Percentiles rank a stretch among this genome's conserved stretches.
These are phyloP conservation scores for Aspergillus sp. DNA, from an alignment of 2,329 filamentous ascomycete species.

Conservation along the genomic window DNA sequence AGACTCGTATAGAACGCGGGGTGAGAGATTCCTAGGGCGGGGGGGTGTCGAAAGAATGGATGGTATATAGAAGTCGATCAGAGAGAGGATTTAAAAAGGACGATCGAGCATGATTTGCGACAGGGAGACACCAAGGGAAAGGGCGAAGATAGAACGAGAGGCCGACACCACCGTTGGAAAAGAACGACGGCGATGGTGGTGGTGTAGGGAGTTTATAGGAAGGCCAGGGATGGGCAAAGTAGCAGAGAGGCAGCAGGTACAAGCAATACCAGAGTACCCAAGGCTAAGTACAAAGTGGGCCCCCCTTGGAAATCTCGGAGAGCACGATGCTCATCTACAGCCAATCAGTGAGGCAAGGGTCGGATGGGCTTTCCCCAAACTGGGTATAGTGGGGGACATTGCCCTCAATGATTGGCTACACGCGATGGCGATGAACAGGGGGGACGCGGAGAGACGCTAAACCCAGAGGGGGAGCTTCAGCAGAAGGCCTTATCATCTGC, in stretches of 20 bases:
- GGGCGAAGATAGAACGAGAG: not conserved
- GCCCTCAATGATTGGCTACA: constrained; percentile 8
- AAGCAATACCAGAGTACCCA: not conserved
- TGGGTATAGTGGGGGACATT: not conserved
- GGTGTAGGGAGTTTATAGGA: constrained; percentile 10
- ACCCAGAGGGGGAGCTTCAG: constrained; percentile 37
- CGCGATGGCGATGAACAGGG: constrained; percentile 9
- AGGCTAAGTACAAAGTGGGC: not conserved
- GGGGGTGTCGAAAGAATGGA: not conserved
- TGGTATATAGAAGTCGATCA: not conserved
- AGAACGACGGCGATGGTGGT: not conserved
- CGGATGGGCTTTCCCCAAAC: constrained; percentile 2
- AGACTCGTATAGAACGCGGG: not conserved
- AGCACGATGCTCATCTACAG: not conserved
- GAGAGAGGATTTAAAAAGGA: not conserved
- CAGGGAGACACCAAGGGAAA: not conserved
- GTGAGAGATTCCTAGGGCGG: not conserved
- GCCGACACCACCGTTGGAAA: not conserved
- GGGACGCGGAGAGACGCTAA: constrained; percentile 16
- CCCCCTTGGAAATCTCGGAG: not conserved
- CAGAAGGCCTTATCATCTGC: constrained; percentile 20
- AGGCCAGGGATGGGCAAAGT: not conserved
- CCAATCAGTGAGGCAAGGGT: constrained; percentile 9
- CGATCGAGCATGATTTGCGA: not conserved
- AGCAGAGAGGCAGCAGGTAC: not conserved